Conservation (phyloP, 164 flowering plant genomes). For the grape (Vitis vinifera) region DNA sequence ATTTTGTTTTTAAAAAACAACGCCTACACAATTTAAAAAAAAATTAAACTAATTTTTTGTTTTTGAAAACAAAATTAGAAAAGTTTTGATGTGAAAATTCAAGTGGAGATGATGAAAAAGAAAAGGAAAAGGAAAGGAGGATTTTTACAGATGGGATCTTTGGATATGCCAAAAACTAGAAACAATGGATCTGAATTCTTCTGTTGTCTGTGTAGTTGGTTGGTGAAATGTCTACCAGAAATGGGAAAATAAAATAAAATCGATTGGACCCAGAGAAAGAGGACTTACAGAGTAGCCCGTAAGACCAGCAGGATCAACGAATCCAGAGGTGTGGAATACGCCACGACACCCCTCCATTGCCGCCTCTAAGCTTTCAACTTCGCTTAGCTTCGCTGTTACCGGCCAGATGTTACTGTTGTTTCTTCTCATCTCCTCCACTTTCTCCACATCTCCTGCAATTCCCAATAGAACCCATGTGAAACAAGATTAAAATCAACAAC, state of each 20-base stretch:
- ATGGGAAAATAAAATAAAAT: neutral
- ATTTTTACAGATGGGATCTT: no score
- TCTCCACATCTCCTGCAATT: slow-evolving; percentile 49
- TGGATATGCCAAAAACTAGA: no score
- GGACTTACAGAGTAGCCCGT: slow-evolving; percentile 70
- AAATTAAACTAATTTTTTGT: no score
- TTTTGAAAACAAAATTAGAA: no score
- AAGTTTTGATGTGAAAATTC: no score
- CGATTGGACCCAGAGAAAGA: neutral
- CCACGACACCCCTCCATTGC: slow-evolving; percentile 68
- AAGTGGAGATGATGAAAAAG: no score
- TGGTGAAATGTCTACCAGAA: neutral
- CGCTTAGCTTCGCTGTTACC: slow-evolving; percentile 47
- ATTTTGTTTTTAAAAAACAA: no score
- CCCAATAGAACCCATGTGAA: slow-evolving; percentile 17
- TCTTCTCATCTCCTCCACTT: slow-evolving; percentile 27
- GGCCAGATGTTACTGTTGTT: slow-evolving; percentile 17
- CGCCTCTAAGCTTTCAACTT: slow-evolving; percentile 41
- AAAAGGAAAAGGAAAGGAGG: no score
- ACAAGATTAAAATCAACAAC: neutral
- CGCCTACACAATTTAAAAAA: no score
- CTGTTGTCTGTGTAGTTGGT: no score
- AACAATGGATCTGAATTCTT: no score
- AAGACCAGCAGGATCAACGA: slow-evolving; percentile 64
- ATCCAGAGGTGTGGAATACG: slow-evolving; percentile 75